phyloP scores from a whole-genome alignment of 768 basidiomycete genomes.

The Mycena haematopus region DNA sequence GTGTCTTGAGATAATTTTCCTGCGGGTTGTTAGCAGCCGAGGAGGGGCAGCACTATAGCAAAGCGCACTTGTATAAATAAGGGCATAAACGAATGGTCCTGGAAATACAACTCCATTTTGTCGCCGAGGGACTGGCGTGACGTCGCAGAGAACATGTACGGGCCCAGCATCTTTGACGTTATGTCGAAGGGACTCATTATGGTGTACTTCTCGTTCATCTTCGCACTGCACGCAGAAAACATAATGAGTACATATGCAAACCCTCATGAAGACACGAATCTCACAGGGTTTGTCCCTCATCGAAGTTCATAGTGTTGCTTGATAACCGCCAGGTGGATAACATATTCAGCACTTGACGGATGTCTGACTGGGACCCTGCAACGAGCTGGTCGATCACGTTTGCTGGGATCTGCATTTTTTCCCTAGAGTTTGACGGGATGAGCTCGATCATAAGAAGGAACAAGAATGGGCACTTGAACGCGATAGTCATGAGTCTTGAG shows the following conservation, averaged over 20 bases:
- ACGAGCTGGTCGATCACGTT: slow-evolving; percentile 95
- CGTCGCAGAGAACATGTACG: slow-evolving; percentile 87
- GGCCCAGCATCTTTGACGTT: slow-evolving; percentile 85
- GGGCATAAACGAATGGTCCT: slow-evolving; percentile 93
- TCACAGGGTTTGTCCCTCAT: slow-evolving; percentile 90
- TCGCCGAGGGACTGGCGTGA: slow-evolving; percentile 83
- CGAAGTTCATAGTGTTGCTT: slow-evolving; percentile 81
- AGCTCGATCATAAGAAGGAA: slow-evolving; percentile 1
- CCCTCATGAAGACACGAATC: slow-evolving; percentile 36
- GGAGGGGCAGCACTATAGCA: too few species aligned
- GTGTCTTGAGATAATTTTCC: slow-evolving; percentile 95
- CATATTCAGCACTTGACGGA: slow-evolving; percentile 98
- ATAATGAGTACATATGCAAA: background rate
- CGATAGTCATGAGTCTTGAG: slow-evolving; percentile 86
- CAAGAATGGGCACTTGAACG: slow-evolving; percentile 76
- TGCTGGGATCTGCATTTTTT: slow-evolving; percentile 90
- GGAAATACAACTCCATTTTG: slow-evolving; percentile 97
- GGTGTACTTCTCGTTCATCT: slow-evolving; percentile 91
- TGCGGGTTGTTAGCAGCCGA: slow-evolving; percentile 33
- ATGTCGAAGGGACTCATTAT: slow-evolving; percentile 93
- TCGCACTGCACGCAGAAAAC: slow-evolving; percentile 56
- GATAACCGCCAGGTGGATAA: slow-evolving; percentile 96
- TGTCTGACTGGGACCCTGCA: slow-evolving; percentile 89
- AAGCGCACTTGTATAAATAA: slow-evolving; percentile 87
- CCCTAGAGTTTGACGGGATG: slow-evolving; percentile 56